Conservation (phyloP, 2,329 filamentous ascomycete genomes). For the Hypoxylon sp. region DNA sequence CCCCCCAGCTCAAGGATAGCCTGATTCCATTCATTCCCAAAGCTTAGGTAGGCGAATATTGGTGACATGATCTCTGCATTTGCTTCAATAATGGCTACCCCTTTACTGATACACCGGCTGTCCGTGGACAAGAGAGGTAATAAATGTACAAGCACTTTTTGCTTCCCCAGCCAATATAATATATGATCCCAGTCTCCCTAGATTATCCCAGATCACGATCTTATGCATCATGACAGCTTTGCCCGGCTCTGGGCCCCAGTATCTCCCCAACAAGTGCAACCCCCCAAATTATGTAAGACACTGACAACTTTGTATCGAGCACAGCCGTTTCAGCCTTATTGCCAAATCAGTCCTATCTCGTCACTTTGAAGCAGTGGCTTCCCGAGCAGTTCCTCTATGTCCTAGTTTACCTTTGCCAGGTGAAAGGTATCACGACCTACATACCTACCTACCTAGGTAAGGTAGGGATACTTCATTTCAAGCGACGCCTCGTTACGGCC, state of each 20-base stretch:
- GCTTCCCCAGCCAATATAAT: conserved; percentile 14
- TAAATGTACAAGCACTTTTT: conserved; percentile 7
- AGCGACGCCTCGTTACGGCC: conserved; percentile 18
- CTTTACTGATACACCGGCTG: conserved; percentile 20
- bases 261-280: conserved; percentile 26
- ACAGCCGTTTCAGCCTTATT: conserved; percentile 30
- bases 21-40: conserved; percentile 7
- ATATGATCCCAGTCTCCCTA: conserved; percentile 17
- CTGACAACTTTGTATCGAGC: conserved; percentile 23
- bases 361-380: conserved; percentile 4
- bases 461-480: neutral
- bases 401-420: conserved; percentile 1
- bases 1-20: conserved; percentile 7
- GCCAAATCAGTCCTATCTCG: conserved; percentile 1
- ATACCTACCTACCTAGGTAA: neutral
- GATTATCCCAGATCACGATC: conserved; percentile 43
- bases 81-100: neutral
- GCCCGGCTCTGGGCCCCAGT: conserved; percentile 25
- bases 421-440: conserved; percentile 1
- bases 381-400: conserved; percentile 17
- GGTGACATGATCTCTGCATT: conserved; percentile 8
- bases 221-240: conserved; percentile 39
- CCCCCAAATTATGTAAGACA: conserved; percentile 25
- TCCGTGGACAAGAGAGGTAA: conserved; percentile 4
- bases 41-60: neutral